phyloP scores from a whole-genome alignment of 2,329 filamentous ascomycete genomes.

The Aspergillus sp. region DNA sequence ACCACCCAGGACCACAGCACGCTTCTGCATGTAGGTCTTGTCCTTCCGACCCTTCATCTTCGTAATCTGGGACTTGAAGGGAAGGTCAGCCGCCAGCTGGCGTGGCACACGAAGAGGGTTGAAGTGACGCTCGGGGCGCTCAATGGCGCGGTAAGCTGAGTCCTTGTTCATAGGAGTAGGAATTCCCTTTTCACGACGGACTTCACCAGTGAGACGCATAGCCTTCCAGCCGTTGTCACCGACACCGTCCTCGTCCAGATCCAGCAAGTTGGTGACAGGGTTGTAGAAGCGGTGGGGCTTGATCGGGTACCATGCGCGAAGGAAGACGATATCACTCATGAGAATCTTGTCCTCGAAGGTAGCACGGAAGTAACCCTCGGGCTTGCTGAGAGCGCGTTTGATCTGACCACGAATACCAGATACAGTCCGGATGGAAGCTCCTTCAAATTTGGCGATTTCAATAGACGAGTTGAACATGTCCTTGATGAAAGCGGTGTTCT shows the following conservation, averaged over 20 bases:
- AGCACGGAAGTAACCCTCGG: constrained; percentile 92
- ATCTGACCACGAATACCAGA: constrained; percentile 95
- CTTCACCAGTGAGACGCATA: constrained; percentile 92
- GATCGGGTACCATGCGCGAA: constrained; percentile 95
- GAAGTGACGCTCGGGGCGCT: constrained; percentile 68
- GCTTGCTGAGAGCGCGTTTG: constrained; percentile 89
- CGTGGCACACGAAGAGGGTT: constrained; percentile 60
- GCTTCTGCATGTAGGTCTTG: constrained; percentile 90
- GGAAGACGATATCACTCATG: constrained; percentile 93
- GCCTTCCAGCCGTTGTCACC: constrained; percentile 66
- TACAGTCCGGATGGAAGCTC: constrained; percentile 91
- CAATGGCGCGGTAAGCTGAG: constrained; percentile 73
- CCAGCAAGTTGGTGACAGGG: constrained; percentile 87
- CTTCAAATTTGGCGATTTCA: constrained; percentile 98
- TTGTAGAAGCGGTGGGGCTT: constrained; percentile 97
- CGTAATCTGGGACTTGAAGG: constrained; percentile 89
- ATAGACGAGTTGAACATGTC: constrained; percentile 95
- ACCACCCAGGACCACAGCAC: constrained; percentile 79
- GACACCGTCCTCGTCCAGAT: constrained; percentile 44
- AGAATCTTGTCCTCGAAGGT: constrained; percentile 99
- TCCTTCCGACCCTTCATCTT: constrained; percentile 77
- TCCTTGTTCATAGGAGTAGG: constrained; percentile 79
- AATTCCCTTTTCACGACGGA: constrained; percentile 74
- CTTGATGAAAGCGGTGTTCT: constrained; percentile 98
- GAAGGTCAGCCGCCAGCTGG: constrained; percentile 71